phyloP scores from a whole-genome alignment of 2,329 filamentous ascomycete genomes.

The Orbilia javanica region DNA sequence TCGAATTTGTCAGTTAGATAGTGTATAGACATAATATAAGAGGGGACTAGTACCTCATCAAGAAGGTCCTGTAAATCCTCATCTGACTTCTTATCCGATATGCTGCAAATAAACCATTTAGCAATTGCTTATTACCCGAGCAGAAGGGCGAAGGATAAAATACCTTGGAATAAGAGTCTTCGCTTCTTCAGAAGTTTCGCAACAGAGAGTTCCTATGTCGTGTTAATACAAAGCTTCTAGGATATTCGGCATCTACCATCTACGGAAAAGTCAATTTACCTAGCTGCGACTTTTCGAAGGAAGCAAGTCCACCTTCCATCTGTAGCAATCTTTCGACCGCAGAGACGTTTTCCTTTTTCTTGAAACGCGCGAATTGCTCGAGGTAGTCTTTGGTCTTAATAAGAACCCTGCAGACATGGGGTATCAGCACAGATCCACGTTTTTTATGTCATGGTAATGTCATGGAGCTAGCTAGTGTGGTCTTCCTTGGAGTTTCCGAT shows the following conservation, averaged over 20 bases:
- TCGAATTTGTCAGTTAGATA: constrained; percentile 22
- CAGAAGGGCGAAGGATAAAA: background rate
- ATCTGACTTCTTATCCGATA: constrained; percentile 90
- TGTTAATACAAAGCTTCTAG: constrained; percentile 30
- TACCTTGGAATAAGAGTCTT: constrained; percentile 90
- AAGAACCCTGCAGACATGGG: constrained; percentile 73
- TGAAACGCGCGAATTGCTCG: constrained; percentile 94
- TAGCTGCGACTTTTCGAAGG: constrained; percentile 93
- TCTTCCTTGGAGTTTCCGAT: background rate
- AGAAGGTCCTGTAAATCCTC: constrained; percentile 88
- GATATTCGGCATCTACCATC: constrained; percentile 29
- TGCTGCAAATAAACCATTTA: constrained; percentile 62
- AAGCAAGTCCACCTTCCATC: constrained; percentile 81
- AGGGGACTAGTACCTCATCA: constrained; percentile 72
- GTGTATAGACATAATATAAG: constrained; percentile 54
- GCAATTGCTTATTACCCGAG: background rate
- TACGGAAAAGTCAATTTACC: constrained; percentile 74
- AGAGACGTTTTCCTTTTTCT: constrained; percentile 92
- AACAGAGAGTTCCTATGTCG: constrained; percentile 83
- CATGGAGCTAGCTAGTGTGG: background rate
- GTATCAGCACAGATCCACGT: constrained; percentile 19
- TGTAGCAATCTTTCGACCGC: constrained; percentile 90
- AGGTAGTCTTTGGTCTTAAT: constrained; percentile 92
- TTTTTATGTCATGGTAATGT: background rate
- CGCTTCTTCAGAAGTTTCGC: constrained; percentile 92